These are phyloP conservation scores for Kwoniella europaea DNA, from an alignment of 768 basidiomycete genomes.

Conservation along the genomic window DNA sequence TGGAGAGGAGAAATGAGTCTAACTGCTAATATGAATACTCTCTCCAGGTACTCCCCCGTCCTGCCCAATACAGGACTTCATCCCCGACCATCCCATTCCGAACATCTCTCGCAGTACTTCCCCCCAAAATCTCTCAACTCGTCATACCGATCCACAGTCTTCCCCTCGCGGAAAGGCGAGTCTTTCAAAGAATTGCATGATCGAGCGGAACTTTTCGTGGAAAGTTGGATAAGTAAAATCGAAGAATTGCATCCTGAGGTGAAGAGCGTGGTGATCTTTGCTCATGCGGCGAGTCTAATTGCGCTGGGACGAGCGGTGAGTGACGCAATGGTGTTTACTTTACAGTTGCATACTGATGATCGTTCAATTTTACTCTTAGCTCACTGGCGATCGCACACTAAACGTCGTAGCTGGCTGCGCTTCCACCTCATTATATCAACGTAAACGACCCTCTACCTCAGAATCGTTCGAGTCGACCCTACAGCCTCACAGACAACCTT, in stretches of 20 bases:
- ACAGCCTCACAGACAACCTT: constrained; percentile 1
- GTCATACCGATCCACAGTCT: constrained; percentile 50
- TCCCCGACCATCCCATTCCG: constrained; percentile 48
- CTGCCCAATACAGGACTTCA: constrained; percentile 51
- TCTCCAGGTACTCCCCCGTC: constrained; percentile 55
- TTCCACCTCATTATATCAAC: constrained; percentile 49
- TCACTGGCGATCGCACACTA: constrained; percentile 52
- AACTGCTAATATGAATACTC: neutral
- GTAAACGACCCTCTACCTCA: constrained; percentile 25
- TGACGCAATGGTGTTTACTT: neutral
- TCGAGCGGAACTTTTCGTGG: constrained; percentile 44
- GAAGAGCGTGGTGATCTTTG: constrained; percentile 53
- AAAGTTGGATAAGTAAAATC: constrained; percentile 43
- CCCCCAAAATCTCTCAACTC: constrained; percentile 34
- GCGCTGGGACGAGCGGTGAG: constrained; percentile 56
- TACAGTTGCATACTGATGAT: constrained; percentile 2
- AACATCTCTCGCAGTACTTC: constrained; percentile 40
- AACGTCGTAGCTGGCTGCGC: constrained; percentile 55
- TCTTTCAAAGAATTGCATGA: constrained; percentile 49
- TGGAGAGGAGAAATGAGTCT: too few species aligned
- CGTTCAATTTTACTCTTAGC: constrained; percentile 19
- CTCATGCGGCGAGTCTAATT: constrained; percentile 58
- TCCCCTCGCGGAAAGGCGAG: constrained; percentile 55
- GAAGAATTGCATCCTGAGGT: constrained; percentile 49
- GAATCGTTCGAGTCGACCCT: constrained; percentile 5